These are phyloP conservation scores for Dovyalis caffra DNA, from an alignment of 345 rosid species.

Conservation along the genomic window DNA sequence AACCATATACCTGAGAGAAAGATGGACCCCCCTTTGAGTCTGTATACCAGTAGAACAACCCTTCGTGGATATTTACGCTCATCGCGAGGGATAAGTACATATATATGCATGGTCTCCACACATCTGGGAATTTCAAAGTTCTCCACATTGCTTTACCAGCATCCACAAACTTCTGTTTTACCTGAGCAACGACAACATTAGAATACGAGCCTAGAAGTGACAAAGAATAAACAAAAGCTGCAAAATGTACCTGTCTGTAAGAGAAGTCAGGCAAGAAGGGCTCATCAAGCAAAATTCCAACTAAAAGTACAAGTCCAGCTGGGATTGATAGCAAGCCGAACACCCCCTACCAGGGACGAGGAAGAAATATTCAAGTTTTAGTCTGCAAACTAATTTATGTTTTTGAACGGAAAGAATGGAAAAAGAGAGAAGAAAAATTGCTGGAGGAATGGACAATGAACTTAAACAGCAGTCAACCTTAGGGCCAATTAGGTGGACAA, in stretches of 20 bases:
- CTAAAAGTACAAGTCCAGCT: slow-evolving; percentile 51
- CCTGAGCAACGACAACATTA: slow-evolving; percentile 41
- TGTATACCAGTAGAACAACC: slow-evolving; percentile 90
- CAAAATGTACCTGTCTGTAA: slow-evolving; percentile 57
- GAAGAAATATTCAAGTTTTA: slow-evolving; percentile 6
- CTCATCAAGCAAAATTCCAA: slow-evolving; percentile 64
- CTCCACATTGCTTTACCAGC: slow-evolving; percentile 86
- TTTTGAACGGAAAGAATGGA: not conserved
- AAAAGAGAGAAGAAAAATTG: not conserved
- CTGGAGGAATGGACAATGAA: not conserved
- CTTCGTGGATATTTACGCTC: slow-evolving; percentile 78
- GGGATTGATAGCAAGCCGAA: slow-evolving; percentile 77
- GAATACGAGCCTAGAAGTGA: slow-evolving; percentile 9
- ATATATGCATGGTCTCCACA: slow-evolving; percentile 87
- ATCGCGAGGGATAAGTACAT: slow-evolving; percentile 74
- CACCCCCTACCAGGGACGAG: slow-evolving; percentile 58
- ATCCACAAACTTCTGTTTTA: slow-evolving; percentile 54
- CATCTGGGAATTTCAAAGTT: slow-evolving; percentile 68
- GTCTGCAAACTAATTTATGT: not conserved
- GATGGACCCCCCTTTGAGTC: slow-evolving; percentile 72
- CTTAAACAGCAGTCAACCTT: slow-evolving; percentile 44
- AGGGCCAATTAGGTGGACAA: slow-evolving; percentile 85
- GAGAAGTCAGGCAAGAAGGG: slow-evolving; percentile 47
- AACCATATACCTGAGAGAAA: slow-evolving; percentile 68
- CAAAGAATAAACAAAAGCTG: slow-evolving; percentile 1